phyloP scores from a whole-genome alignment of 495 filamentous ascomycete species.

The Podospora conica region DNA sequence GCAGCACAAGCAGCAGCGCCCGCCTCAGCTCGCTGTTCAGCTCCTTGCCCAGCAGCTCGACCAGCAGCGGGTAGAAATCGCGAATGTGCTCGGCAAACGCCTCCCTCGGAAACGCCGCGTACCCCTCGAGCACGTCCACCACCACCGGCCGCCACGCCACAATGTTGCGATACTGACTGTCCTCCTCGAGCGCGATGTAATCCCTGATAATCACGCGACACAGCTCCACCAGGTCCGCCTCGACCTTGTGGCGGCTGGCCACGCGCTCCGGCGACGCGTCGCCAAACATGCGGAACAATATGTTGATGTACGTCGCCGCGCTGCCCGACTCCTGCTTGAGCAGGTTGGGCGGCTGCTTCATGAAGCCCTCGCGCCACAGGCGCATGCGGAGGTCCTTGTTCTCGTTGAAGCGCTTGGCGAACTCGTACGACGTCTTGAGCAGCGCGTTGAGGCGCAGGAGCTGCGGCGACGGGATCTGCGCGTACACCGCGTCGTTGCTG shows the following conservation, averaged over 20 bases:
- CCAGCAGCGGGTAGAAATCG: conserved; percentile 76
- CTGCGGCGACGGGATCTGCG: conserved; percentile 80
- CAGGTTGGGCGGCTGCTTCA: conserved; percentile 98
- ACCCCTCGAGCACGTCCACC: conserved; percentile 95
- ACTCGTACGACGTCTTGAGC: conserved; percentile 89
- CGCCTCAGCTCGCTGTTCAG: conserved; percentile 69
- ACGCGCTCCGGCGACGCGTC: conserved; percentile 78
- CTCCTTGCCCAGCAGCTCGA: conserved; percentile 80
- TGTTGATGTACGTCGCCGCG: conserved; percentile 88
- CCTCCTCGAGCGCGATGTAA: conserved; percentile 80
- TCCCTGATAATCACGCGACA: conserved; percentile 86
- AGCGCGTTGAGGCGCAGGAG: conserved; percentile 88
- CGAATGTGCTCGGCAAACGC: conserved; percentile 74
- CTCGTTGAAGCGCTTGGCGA: conserved; percentile 93
- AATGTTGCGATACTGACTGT: conserved; percentile 92
- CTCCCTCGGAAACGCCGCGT: conserved; percentile 75
- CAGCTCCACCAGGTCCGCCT: conserved; percentile 85
- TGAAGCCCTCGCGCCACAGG: conserved; percentile 95
- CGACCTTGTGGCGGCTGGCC: conserved; percentile 70
- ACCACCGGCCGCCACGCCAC: conserved; percentile 95
- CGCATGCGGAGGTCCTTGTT: conserved; percentile 94
- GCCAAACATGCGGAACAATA: conserved; percentile 93
- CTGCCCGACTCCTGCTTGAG: conserved; percentile 94
- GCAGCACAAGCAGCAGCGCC: conserved; percentile 67
- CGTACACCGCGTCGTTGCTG: conserved; percentile 92